Conservation (phyloP, 805 yeast genomes). For the Candida oleophila region DNA sequence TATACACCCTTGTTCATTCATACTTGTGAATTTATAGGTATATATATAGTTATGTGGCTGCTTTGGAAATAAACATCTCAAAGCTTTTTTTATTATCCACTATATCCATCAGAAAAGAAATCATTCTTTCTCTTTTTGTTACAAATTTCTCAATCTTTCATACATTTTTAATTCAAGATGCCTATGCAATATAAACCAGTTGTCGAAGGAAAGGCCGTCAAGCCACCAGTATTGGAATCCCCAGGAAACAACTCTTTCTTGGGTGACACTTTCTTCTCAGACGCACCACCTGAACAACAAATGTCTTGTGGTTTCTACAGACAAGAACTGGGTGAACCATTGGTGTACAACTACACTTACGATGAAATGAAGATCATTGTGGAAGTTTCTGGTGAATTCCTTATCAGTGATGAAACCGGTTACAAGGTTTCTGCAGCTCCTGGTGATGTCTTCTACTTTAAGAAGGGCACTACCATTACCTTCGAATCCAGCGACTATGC, state of each 20-base stretch:
- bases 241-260: conserved; percentile 70
- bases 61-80: no score
- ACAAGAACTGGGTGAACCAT: conserved; percentile 66
- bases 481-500: conserved; percentile 64
- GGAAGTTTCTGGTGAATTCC: conserved; percentile 66
- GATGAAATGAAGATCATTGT: conserved; percentile 71
- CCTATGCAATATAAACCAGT: conserved; percentile 56
- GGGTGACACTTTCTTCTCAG: conserved; percentile 63
- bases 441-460: conserved; percentile 68
- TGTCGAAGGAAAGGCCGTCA: conserved; percentile 50
- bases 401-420: conserved; percentile 64
- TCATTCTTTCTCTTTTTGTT: background rate
- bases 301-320: conserved; percentile 68
- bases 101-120: no score
- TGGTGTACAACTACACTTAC: conserved; percentile 61
- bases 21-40: no score
- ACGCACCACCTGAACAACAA: conserved; percentile 58
- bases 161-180: conserved; percentile 41
- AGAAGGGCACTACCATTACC: conserved; percentile 64
- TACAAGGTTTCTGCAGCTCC: conserved; percentile 53
- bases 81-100: no score
- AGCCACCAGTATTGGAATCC: conserved; percentile 60
- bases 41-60: no score
- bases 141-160: background rate
- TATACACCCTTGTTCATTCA: no score